phyloP scores from a whole-genome alignment of 129 eudicot genomes.

The Calendula officinalis region DNA sequence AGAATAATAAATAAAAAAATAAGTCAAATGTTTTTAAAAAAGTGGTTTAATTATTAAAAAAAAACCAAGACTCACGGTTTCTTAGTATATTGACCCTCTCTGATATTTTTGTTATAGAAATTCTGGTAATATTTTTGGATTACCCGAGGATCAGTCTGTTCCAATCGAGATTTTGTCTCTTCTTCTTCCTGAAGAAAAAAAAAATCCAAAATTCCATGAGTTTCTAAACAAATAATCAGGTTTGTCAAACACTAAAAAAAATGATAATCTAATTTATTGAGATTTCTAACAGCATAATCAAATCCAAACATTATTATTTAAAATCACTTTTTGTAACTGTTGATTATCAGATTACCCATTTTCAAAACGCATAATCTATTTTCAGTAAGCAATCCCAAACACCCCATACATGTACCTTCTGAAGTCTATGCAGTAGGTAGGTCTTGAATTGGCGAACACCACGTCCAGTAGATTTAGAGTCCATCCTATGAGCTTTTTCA shows the following conservation, averaged over 20 bases:
- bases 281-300: too few relatives aligned
- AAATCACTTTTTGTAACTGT: too few relatives aligned
- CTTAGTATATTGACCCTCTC: slow-evolving; percentile 81
- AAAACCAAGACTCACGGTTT: slow-evolving; percentile 67
- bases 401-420: too few relatives aligned
- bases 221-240: too few relatives aligned
- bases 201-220: slow-evolving; percentile 2
- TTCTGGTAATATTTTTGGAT: slow-evolving; percentile 81
- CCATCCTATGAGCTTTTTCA: slow-evolving; percentile 92
- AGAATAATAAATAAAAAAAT: slow-evolving; percentile 21
- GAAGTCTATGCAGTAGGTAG: slow-evolving; percentile 70
- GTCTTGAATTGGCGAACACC: slow-evolving; percentile 98
- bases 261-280: too few relatives aligned
- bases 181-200: slow-evolving; percentile 67
- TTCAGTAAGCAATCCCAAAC: too few relatives aligned
- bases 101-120: slow-evolving; percentile 66
- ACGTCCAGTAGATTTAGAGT: slow-evolving; percentile 76
- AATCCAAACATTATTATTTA: too few relatives aligned
- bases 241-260: too few relatives aligned
- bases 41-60: not conserved
- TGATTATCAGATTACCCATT: too few relatives aligned
- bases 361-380: too few relatives aligned
- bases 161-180: slow-evolving; percentile 49
- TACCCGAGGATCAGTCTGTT: slow-evolving; percentile 71
- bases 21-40: slow-evolving; percentile 3